These are phyloP conservation scores for Streptanthus diversifolius DNA, from an alignment of 345 rosid species.

Conservation along the genomic window DNA sequence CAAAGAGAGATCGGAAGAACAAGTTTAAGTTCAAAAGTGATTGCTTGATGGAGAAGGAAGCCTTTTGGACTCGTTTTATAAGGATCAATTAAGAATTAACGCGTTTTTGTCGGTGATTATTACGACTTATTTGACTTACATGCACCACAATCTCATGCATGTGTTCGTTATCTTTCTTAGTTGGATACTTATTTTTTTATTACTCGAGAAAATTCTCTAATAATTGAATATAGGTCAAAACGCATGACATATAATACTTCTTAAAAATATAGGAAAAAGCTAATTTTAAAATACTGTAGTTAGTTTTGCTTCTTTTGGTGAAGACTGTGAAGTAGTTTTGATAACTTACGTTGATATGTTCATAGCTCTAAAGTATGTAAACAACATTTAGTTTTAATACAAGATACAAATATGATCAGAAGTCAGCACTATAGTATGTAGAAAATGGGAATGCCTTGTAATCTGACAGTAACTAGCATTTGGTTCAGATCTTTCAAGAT, in stretches of 20 bases:
- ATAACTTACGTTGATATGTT: not conserved
- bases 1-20: constrained; percentile 5
- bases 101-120: constrained; percentile 40
- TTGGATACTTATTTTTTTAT: constrained; percentile 23
- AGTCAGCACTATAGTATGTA: not conserved
- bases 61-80: constrained; percentile 27
- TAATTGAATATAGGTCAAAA: constrained; percentile 27
- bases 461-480: not conserved
- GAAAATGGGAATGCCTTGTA: not conserved
- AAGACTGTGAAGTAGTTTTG: not conserved
- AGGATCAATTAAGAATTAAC: not conserved
- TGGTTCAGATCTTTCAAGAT: not conserved
- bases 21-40: constrained; percentile 7
- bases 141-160: constrained; percentile 35
- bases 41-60: constrained; percentile 32
- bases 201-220: constrained; percentile 18
- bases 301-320: not conserved
- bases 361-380: not conserved
- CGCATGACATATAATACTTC: not conserved
- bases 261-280: not conserved
- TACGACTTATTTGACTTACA: constrained; percentile 32
- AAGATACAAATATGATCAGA: not conserved
- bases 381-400: not conserved
- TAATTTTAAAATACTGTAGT: not conserved
- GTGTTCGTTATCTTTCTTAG: constrained; percentile 42